A percentile compares a stretch with the other conserved stretches of the same genome.
Evolutionary conservation across 1,139 yeast genomes (phyloP).

Genomic region (Williopsis jadinii): DNA sequence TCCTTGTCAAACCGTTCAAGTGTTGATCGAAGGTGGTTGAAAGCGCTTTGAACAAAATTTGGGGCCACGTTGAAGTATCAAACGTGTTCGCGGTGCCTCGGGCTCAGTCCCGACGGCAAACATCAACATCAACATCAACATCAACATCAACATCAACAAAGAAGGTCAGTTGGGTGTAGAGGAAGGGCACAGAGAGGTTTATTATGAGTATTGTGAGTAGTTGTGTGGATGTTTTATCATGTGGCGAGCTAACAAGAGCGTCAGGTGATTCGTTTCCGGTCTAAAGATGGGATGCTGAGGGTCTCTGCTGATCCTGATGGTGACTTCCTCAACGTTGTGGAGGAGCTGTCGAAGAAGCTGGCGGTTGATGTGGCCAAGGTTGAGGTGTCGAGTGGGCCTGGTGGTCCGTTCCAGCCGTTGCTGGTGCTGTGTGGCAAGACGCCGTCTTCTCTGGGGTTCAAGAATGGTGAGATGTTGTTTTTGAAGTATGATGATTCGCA

Average conservation of each 20-base stretch:
- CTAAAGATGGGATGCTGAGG: conserved; percentile 79
- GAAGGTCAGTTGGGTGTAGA: too few species aligned
- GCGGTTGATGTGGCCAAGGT: conserved; percentile 28
- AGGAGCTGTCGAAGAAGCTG: conserved; percentile 28
- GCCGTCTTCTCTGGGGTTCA: conserved; percentile 46
- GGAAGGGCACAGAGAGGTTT: too few species aligned
- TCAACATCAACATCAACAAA: too few species aligned
- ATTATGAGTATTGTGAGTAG: conserved; percentile 8
- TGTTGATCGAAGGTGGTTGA: too few species aligned
- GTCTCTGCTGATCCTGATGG: conserved; percentile 43
- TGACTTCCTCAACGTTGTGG: conserved; percentile 43
- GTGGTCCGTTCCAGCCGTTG: conserved; percentile 40
- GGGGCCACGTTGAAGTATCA: neutral
- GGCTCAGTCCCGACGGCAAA: too few species aligned
- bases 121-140: too few species aligned
- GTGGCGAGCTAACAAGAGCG: neutral
- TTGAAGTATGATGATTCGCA: conserved; percentile 35
- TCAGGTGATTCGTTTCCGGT: conserved; percentile 62
- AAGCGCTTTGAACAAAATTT: too few species aligned
- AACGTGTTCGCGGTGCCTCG: neutral
- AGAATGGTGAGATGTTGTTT: conserved; percentile 82
- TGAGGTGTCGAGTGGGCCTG: conserved; percentile 40
- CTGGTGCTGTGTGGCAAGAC: conserved; percentile 37
- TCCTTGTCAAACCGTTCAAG: too few species aligned
- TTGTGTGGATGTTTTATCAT: neutral